These are phyloP conservation scores for Paratinospora sagittata DNA, from an alignment of 164 flowering plant species.

Conservation along the genomic window DNA sequence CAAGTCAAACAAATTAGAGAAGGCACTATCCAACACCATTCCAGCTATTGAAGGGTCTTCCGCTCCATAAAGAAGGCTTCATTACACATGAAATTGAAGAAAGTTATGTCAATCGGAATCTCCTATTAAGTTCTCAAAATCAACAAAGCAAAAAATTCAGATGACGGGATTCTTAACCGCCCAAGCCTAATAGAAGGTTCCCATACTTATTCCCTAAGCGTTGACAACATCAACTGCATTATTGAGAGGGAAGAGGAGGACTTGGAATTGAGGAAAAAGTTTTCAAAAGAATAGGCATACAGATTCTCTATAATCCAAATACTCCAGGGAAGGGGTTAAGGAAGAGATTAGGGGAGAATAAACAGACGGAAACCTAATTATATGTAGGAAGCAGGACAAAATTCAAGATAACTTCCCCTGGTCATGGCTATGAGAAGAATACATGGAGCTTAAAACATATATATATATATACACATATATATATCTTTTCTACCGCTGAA, in stretches of 20 bases:
- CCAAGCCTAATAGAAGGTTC: too few species aligned
- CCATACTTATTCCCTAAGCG: too few species aligned
- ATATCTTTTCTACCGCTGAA: background rate
- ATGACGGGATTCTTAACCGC: background rate
- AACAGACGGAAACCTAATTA: too few species aligned
- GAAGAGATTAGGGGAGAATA: background rate
- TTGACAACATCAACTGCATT: too few species aligned
- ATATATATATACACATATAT: too few species aligned
- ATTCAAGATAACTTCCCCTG: too few species aligned
- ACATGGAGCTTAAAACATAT: background rate
- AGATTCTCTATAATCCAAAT: background rate
- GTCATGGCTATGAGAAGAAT: too few species aligned
- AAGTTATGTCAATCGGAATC: background rate
- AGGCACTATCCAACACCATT: constrained; percentile 95
- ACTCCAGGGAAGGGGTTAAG: background rate
- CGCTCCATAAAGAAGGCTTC: constrained; percentile 96
- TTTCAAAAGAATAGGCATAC: too few species aligned
- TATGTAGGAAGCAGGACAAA: too few species aligned
- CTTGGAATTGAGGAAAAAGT: too few species aligned
- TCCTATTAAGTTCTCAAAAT: background rate
- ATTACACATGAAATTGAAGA: constrained; percentile 10
- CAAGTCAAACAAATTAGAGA: constrained; percentile 81
- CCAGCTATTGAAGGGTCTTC: constrained; percentile 97
- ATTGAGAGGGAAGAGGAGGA: too few species aligned
- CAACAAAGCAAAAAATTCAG: background rate